These are phyloP conservation scores for Pythium utonaiense DNA, from an alignment of 352 stramenopile species.

Conservation along the genomic window DNA sequence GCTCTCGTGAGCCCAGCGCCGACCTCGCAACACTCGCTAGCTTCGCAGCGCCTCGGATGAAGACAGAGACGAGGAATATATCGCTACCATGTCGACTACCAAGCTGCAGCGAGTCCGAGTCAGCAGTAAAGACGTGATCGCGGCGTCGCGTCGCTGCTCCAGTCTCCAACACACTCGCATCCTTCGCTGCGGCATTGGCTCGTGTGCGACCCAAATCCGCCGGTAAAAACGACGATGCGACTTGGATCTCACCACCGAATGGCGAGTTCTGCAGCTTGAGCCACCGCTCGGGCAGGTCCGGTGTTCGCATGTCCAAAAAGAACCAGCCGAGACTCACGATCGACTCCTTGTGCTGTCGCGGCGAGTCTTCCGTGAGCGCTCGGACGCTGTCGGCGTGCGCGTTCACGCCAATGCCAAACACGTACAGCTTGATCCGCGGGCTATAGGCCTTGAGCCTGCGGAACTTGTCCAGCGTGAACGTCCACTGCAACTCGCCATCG, in stretches of 20 bases:
- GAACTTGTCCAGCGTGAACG: constrained; percentile 55
- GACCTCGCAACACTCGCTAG: constrained; percentile 28
- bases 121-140: background rate
- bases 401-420: constrained; percentile 54
- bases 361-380: constrained; percentile 18
- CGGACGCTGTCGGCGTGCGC: constrained; percentile 17
- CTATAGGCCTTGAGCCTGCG: constrained; percentile 60
- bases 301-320: constrained; percentile 78
- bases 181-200: background rate
- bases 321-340: constrained; percentile 78
- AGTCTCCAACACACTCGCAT: background rate
- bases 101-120: constrained; percentile 51
- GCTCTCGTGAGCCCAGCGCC: constrained; percentile 12
- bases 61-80: constrained; percentile 63
- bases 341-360: constrained; percentile 12
- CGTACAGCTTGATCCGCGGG: constrained; percentile 64
- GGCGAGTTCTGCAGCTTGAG: constrained; percentile 69
- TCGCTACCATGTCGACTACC: constrained; percentile 36
- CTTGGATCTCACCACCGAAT: constrained; percentile 65
- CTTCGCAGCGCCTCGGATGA: constrained; percentile 41
- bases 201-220: constrained; percentile 5
- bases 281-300: constrained; percentile 63
- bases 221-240: constrained; percentile 40
- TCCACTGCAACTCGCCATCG: constrained; percentile 56
- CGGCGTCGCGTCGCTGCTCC: background rate